A percentile compares a stretch with the other conserved stretches of the same genome.
phyloP scores from a whole-genome alignment of 2,329 filamentous ascomycete species.

The Colletotrichum trifolii region DNA sequence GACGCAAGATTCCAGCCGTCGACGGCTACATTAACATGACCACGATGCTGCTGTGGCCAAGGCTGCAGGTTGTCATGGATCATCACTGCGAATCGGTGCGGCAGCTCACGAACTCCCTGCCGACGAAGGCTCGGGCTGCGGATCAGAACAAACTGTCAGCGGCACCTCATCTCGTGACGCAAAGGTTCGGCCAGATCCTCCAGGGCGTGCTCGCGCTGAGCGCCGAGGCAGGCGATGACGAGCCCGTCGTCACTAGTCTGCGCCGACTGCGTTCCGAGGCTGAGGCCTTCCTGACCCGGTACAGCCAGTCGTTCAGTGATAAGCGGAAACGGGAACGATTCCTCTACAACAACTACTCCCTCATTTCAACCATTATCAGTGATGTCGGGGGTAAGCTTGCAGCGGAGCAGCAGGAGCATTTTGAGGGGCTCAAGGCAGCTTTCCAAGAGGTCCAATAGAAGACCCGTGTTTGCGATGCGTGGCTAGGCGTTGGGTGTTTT shows the following conservation, averaged over 20 bases:
- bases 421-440: constrained; percentile 72
- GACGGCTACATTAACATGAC: constrained; percentile 95
- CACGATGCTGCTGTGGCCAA: constrained; percentile 96
- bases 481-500: constrained; percentile 24
- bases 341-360: constrained; percentile 93
- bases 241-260: constrained; percentile 87
- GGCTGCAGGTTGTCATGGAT: constrained; percentile 94
- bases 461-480: constrained; percentile 7
- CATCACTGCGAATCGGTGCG: constrained; percentile 90
- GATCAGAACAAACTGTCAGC: constrained; percentile 72
- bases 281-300: constrained; percentile 82
- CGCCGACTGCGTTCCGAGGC: constrained; percentile 82
- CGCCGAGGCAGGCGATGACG: constrained; percentile 92
- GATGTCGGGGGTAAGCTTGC: constrained; percentile 79
- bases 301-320: constrained; percentile 81
- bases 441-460: constrained; percentile 58
- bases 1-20: constrained; percentile 87
- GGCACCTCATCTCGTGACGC: constrained; percentile 90
- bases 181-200: constrained; percentile 93
- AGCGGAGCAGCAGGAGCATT: constrained; percentile 79
- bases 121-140: constrained; percentile 53
- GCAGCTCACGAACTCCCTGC: constrained; percentile 65
- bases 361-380: constrained; percentile 92
- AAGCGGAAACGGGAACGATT: constrained; percentile 86
- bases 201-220: constrained; percentile 87